phyloP scores from a whole-genome alignment of 768 basidiomycete genomes.

The Kwoniella botswanensis region DNA sequence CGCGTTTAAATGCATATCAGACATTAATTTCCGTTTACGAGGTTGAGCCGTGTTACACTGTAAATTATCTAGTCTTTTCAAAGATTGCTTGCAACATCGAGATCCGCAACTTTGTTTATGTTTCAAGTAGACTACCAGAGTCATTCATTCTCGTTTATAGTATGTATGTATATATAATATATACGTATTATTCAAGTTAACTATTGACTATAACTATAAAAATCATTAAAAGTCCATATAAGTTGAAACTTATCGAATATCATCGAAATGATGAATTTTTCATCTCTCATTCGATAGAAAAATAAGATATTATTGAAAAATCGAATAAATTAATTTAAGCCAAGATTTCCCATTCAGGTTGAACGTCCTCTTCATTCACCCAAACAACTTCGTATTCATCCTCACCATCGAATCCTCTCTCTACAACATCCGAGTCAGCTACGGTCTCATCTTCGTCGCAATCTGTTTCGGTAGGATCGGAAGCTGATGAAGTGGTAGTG shows the following conservation, averaged over 20 bases:
- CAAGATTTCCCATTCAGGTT: constrained; percentile 36
- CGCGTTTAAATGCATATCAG: no score
- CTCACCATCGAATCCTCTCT: constrained; percentile 18
- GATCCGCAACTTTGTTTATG: no score
- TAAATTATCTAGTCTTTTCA: no score
- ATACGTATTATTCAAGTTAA: not conserved
- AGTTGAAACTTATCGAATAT: not conserved
- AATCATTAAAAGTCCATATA: constrained; percentile 12
- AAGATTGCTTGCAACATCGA: no score
- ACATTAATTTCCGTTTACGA: not conserved
- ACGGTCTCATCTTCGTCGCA: constrained; percentile 11
- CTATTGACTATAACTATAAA: not conserved
- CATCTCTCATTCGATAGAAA: not conserved
- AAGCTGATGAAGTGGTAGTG: constrained; percentile 18
- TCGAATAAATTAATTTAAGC: constrained; percentile 7
- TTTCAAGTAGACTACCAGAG: constrained; percentile 17
- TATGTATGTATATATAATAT: not conserved
- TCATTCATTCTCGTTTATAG: constrained; percentile 12
- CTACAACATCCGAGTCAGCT: constrained; percentile 11
- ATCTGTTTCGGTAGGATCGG: constrained; percentile 20
- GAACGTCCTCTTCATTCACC: constrained; percentile 39
- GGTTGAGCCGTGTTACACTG: no score
- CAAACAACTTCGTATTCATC: constrained; percentile 41
- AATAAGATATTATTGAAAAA: not conserved
- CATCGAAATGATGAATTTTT: no score